phyloP scores from a whole-genome alignment of 2,329 filamentous ascomycete species.

The Aspergillus tamarii region DNA sequence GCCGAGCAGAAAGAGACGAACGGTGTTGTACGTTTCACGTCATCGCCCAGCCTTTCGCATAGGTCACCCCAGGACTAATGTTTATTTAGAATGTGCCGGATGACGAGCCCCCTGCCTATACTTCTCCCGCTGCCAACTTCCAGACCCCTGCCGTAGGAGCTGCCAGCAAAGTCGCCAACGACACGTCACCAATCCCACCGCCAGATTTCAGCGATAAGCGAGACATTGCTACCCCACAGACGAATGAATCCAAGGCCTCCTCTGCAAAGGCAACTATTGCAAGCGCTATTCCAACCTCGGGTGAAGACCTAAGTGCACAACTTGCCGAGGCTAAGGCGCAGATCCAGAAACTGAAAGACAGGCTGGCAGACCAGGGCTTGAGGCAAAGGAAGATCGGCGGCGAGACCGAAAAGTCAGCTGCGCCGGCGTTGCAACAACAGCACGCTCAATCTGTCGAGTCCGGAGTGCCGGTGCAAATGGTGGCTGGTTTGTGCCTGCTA shows the following conservation, averaged over 20 bases:
- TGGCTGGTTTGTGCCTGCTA: conserved; percentile 79
- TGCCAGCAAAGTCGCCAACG: conserved; percentile 44
- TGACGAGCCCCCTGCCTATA: conserved; percentile 57
- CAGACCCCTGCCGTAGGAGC: conserved; percentile 50
- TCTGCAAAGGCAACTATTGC: conserved; percentile 54
- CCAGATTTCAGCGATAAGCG: conserved; percentile 42
- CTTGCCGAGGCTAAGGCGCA: conserved; percentile 75
- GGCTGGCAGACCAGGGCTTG: conserved; percentile 68
- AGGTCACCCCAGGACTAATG: conserved; percentile 11
- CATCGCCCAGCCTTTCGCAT: background rate
- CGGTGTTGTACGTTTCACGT: conserved; percentile 37
- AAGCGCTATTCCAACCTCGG: conserved; percentile 49
- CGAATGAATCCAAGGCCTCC: conserved; percentile 34
- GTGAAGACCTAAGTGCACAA: conserved; percentile 71
- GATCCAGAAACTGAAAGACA: conserved; percentile 68
- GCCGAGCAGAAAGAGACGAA: conserved; percentile 34
- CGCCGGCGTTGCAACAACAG: conserved; percentile 57
- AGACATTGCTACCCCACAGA: conserved; percentile 46
- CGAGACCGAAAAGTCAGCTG: conserved; percentile 55
- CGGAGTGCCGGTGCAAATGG: conserved; percentile 84
- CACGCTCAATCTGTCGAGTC: conserved; percentile 59
- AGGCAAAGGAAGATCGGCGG: conserved; percentile 74
- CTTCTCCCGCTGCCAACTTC: conserved; percentile 57
- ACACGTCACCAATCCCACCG: conserved; percentile 37
- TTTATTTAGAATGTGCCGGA: conserved; percentile 34